These are phyloP conservation scores for Colletotrichum somersetense DNA, from an alignment of 2,329 filamentous ascomycete species.

Conservation along the genomic window DNA sequence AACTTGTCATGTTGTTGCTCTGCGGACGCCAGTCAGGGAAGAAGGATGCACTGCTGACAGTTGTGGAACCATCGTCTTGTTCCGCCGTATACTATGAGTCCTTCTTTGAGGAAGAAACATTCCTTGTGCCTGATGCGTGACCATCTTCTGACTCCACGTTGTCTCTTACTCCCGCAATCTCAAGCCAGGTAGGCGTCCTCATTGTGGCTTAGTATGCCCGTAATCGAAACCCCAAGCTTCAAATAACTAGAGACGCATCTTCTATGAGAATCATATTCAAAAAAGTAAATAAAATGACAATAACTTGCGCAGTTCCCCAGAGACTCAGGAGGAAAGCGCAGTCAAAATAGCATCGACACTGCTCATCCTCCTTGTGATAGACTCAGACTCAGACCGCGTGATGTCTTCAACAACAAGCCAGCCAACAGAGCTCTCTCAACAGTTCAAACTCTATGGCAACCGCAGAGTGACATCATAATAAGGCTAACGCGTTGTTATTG, in stretches of 20 bases:
- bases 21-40: fast-evolving
- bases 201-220: neutral
- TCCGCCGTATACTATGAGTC: fast-evolving
- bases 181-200: too few species aligned
- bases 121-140: neutral
- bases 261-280: neutral
- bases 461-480: neutral
- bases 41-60: neutral
- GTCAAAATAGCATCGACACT: neutral
- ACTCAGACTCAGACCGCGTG: neutral
- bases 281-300: too few species aligned
- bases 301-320: neutral
- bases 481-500: neutral
- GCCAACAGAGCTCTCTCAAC: too few species aligned
- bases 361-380: neutral
- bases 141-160: neutral
- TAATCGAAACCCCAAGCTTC: neutral
- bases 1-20: neutral
- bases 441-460: neutral
- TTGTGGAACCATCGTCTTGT: neutral
- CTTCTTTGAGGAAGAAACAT: too few species aligned
- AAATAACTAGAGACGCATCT: neutral
- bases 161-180: neutral
- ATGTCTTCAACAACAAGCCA: neutral
- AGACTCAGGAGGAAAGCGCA: neutral